Evolutionary conservation across 495 filamentous ascomycete genomes (phyloP), one percentile per base, ranked within the genome.

Genomic region (Physcia stellaris): DNA sequence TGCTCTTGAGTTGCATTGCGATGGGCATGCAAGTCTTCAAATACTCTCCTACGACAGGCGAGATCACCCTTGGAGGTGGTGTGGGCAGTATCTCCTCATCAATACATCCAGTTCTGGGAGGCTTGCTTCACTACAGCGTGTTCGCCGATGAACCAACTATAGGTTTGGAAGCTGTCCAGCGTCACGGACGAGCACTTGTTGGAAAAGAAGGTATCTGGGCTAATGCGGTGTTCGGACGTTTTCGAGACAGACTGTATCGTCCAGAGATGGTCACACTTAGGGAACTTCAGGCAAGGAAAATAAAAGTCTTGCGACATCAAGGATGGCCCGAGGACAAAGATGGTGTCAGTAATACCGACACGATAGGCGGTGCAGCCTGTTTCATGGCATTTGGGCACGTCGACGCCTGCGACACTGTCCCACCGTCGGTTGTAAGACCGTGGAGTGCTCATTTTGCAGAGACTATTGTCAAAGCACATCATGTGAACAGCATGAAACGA

Each of bases 21-120:
- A 46, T 46, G 37, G 43, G 43, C 2, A 41, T 46, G 43, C 43
- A 46, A 23, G 43, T 46, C 2, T 35, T 32, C 12, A 41, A 22
- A 4, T 46, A 26, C 7, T 41, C 43, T 5, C 43, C 43, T 2
- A 36, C 31, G 1, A 35, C 20, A 10, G 31, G 43, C 11, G 37
- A 36, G 12, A 37, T 46, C 5, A 41, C 32, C 6, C 19, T 46
- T 6, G 19, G 11, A 1, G 32, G 43, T 1, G 32, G 32, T n/a
- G 9, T 24, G 6, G 43, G 43, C 9, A 35, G 28, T 4, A 16
- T 41, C 9, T 41, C 43, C 10, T 36, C 43, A 5, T 41, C 32
- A 13, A 24, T 19, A 2, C 43, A 46, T 24, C 43, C 43, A n/a
- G 26, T 31, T 1, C 24, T 46, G n/a, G 38, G 43, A 18, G 24